Evolutionary conservation across 2,329 filamentous ascomycete species (phyloP), one percentile per base, ranked within the genome.

Genomic region (Pseudogymnoascus sp.): DNA sequence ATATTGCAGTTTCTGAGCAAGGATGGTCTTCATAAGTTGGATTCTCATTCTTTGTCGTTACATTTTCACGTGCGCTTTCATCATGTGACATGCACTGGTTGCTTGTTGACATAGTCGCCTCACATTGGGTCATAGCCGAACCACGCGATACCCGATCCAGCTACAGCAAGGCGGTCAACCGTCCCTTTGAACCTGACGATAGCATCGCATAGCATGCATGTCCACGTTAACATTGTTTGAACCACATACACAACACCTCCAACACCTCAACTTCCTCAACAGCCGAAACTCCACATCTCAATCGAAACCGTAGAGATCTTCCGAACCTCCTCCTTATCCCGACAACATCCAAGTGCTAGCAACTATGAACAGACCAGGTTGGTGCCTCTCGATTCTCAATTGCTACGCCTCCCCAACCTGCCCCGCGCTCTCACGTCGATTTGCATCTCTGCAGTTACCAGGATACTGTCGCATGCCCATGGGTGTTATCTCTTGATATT

Each of bases 141-240:
- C 14, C n/a, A 52, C 45, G 45, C 45, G 45, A 52, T 52, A 52
- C 45, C 45, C n/a, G 45, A 52, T 52, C 45, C 45, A 52, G 45
- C 45, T 52, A 52, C 45, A 30, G 45, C 25, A 52, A 52, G 45
- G 45, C 45, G 45, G 45, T 52, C 45, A 52, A 52, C 45, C 45
- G 25, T 52, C 45, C 45, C 45, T 52, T 52, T 52, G 45, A 52
- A 52, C 45, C 45, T 52, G 45, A 30, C 45, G 45, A 52, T 52
- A 52, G 25, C 45, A 52, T 52, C 45, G 45, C 45, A 52, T 52
- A 30, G n/a, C 45, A 49, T 49, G 42, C 42, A 52, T 52, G 45
- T 52, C 45, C 45, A 52, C 45, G 45, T 52, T 52, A n/a, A 30
- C 14, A 30, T 9, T 52, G 45, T 52, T 52, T 52, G 45, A 52